A percentile compares a stretch with the other conserved stretches of the same genome.
Conservation (phyloP, 1,284 basidiomycete species). For the Naganishia cerealis region DNA sequence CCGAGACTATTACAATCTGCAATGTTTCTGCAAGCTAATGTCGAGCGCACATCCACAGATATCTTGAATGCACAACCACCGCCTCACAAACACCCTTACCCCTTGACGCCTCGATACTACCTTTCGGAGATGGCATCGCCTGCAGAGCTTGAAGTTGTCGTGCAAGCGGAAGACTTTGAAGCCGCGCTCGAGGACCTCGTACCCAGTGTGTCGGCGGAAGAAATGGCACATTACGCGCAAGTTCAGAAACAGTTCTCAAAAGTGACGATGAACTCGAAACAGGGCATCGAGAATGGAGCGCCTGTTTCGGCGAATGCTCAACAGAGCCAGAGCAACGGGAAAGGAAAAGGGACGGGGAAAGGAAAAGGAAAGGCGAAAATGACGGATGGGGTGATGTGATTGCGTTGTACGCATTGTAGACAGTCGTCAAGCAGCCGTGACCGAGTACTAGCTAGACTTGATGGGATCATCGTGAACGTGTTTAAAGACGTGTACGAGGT, state of each 20-base stretch:
- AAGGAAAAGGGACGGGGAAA: constrained; percentile 15
- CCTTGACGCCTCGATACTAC: constrained; percentile 88
- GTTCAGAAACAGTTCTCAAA: constrained; percentile 68
- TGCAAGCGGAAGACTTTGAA: constrained; percentile 73
- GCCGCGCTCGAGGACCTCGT: constrained; percentile 72
- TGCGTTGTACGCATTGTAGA: background rate
- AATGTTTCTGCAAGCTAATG: background rate
- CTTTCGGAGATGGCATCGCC: constrained; percentile 76
- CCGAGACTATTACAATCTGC: constrained; percentile 33
- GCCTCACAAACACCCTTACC: constrained; percentile 66
- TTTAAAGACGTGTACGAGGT: too few species aligned
- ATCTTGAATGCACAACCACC: constrained; percentile 43
- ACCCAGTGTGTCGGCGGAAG: constrained; percentile 83
- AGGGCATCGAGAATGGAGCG: constrained; percentile 14
- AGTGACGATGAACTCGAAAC: constrained; percentile 34
- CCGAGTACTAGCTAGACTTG: too few species aligned
- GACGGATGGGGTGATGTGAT: background rate
- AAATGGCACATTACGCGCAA: constrained; percentile 81
- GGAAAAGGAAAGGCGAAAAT: constrained; percentile 30
- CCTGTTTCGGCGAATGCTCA: background rate
- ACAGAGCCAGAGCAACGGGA: constrained; percentile 7
- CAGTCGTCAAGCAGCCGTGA: background rate
- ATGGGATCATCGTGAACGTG: too few species aligned
- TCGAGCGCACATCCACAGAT: constrained; percentile 25
- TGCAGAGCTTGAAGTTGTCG: constrained; percentile 73